Conservation (phyloP, 2,329 filamentous ascomycete genomes). For the Nannizziopsis arthrosporioides region DNA sequence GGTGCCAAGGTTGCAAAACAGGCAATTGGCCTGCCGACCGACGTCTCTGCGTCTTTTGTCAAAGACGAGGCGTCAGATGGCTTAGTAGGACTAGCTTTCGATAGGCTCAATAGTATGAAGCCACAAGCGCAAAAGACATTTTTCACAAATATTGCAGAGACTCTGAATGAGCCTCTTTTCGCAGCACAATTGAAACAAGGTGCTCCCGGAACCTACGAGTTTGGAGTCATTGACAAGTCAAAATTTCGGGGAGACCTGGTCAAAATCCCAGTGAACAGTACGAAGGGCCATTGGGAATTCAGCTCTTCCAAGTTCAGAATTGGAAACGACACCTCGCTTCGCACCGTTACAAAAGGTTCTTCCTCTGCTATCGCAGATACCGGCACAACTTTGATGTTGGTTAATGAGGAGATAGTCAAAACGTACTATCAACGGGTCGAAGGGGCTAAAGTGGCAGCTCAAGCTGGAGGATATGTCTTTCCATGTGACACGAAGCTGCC, state of each 20-base stretch:
- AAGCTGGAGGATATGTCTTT: constrained; percentile 43
- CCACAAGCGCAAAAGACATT: constrained; percentile 58
- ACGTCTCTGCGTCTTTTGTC: constrained; percentile 45
- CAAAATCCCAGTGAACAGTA: constrained; percentile 51
- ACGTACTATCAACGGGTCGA: constrained; percentile 50
- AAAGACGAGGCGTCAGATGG: constrained; percentile 46
- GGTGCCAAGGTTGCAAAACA: constrained; percentile 48
- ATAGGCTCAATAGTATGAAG: constrained; percentile 49
- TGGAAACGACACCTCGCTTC: constrained; percentile 25
- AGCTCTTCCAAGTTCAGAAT: constrained; percentile 47
- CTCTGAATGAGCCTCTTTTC: constrained; percentile 55
- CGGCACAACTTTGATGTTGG: constrained; percentile 54
- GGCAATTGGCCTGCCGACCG: constrained; percentile 54
- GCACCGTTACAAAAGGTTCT: constrained; percentile 14
- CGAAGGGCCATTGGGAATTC: constrained; percentile 60
- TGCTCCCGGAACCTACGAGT: constrained; percentile 56
- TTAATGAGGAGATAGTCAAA: constrained; percentile 44
- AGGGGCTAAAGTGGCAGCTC: constrained; percentile 37
- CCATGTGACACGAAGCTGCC: constrained; percentile 46
- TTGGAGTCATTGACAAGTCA: constrained; percentile 54
- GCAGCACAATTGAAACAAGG: constrained; percentile 55
- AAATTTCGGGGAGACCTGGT: constrained; percentile 53
- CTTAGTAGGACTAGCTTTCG: constrained; percentile 51
- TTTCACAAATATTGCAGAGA: constrained; percentile 56
- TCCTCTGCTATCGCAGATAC: constrained; percentile 53